Evolutionary conservation across 1,284 basidiomycete species (phyloP).

Genomic region (Earliella scabrosa): DNA sequence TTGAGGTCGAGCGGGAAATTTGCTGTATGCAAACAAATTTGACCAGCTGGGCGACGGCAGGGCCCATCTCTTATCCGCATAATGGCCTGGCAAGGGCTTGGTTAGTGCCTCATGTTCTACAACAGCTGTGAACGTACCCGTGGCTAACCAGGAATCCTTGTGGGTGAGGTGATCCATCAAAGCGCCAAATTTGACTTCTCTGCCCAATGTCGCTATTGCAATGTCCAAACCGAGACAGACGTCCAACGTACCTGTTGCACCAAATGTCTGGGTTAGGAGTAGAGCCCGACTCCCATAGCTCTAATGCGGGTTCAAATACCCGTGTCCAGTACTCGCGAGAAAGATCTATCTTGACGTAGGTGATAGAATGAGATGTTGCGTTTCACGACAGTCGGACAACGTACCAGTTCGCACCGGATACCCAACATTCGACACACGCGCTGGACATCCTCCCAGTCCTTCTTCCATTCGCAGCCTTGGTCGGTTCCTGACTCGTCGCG

Average conservation of each 20-base stretch:
- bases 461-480: constrained; percentile 92
- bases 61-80: constrained; percentile 74
- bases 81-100: constrained; percentile 68
- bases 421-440: constrained; percentile 73
- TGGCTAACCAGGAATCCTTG: constrained; percentile 71
- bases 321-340: constrained; percentile 87
- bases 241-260: constrained; percentile 83
- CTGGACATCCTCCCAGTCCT: constrained; percentile 92
- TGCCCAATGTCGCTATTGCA: constrained; percentile 37
- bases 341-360: constrained; percentile 74
- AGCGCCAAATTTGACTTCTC: constrained; percentile 94
- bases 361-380: neutral
- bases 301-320: constrained; percentile 86
- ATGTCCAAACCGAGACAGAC: too few species aligned
- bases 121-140: constrained; percentile 52
- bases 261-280: constrained; percentile 96
- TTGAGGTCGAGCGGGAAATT: constrained; percentile 49
- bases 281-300: constrained; percentile 73
- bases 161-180: constrained; percentile 68
- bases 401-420: constrained; percentile 71
- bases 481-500: constrained; percentile 73
- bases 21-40: constrained; percentile 16
- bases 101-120: neutral
- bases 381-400: constrained; percentile 13
- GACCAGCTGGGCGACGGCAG: constrained; percentile 12